Conservation (phyloP, 73 alveolate species). For the Durusdinium trenchii region DNA sequence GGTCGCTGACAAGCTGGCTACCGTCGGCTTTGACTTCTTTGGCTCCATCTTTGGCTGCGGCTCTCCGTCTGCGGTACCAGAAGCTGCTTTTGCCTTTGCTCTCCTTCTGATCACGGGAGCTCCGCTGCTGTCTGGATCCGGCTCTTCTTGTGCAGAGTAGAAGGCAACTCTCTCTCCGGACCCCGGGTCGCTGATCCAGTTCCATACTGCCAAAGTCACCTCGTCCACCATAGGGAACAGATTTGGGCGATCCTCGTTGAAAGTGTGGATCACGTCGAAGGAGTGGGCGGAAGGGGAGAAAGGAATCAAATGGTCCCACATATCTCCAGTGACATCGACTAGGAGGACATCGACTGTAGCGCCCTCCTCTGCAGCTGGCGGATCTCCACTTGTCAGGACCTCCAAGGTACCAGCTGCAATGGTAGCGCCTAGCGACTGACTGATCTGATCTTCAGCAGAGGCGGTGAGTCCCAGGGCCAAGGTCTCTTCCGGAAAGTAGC, state of each 20-base stretch:
- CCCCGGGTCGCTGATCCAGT: neutral
- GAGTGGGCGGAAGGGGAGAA: neutral
- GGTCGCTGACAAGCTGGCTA: neutral
- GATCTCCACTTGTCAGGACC: neutral
- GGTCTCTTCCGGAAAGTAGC: neutral
- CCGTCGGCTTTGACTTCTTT: slow-evolving; percentile 11
- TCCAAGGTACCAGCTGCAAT: neutral
- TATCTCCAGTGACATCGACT: neutral
- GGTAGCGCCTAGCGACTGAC: neutral
- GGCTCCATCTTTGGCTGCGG: neutral
- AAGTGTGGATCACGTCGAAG: neutral
- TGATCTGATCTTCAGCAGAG: neutral
- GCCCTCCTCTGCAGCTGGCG: neutral
- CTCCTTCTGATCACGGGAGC: neutral
- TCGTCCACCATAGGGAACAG: neutral
- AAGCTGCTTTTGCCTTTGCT: neutral
- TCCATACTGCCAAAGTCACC: neutral
- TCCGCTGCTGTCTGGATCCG: too few species aligned
- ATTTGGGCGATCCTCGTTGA: neutral
- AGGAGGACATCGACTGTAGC: neutral
- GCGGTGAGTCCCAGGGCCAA: neutral
- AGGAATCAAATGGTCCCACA: neutral
- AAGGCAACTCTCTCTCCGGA: neutral
- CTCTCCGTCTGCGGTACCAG: neutral
- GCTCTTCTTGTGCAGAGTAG: slow-evolving; percentile 40